Base-by-base conservation (phyloP, 441 rosid species). In the Isatis lusitanica region DNA sequence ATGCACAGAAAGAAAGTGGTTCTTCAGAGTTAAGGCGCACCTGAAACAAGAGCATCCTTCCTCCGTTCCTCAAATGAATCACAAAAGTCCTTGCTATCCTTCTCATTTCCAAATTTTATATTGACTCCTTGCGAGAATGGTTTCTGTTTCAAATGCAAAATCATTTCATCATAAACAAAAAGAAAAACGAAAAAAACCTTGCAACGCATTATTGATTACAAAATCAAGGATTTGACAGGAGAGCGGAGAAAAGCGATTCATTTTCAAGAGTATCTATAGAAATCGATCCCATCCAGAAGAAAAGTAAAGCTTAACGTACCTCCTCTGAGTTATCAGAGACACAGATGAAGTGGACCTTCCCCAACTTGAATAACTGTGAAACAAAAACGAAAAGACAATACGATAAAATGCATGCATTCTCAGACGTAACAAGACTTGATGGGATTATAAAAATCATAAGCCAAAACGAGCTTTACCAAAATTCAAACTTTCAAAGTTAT, bases 21-120 rank as follows among this genome's bases (percentile, higher is more conserved):
- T 71, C 21, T 48, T 35, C 6, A 39, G 38, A 53, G 42, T 21
- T 42, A 10, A 79, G 70, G 28, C 82, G 84, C 79, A 93, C 97
- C 97, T 86, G 79, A 75, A 81, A 57, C 74, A 79, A 39, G 63
- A 78, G 42, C 75, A 75, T 83, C 83, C 66, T 84, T 83, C 86
- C 89, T 87, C 97, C 90, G 89, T 79, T 85, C 90, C 77, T 88
- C 89, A 81, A 91, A 87, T 17, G 89, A 83, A 78, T 75, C 82
- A 84, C 86, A 94, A 82, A 93, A 93, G 72, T 80, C 77, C 74
- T 63, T 84, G 85, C 96, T 81, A 75, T 88, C 96, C 75, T 88
- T 91, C 83, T 87, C 93, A 46, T 83, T 84, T 77, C 81, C 84
- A 84, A 93, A 91, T 42, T 75, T 79, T 74, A 93, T 80, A 52